Conservation (phyloP, 2,329 filamentous ascomycete genomes). For the Fusarium goolgardi region DNA sequence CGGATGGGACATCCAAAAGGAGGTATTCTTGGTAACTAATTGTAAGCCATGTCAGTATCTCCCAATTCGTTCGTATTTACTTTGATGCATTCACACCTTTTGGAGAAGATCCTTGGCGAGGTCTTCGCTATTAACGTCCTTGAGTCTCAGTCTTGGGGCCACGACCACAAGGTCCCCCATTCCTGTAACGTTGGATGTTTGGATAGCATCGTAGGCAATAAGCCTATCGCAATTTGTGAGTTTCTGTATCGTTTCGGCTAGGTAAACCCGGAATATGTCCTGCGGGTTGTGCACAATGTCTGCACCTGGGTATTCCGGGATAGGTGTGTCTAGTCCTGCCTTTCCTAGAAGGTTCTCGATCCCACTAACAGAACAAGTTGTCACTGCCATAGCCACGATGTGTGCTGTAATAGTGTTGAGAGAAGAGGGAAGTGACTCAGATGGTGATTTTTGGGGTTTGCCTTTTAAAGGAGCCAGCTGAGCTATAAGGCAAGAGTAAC, state of each 20-base stretch:
- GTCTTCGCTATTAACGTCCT: slow-evolving; percentile 23
- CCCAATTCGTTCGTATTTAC: not conserved
- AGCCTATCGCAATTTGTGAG: slow-evolving; percentile 37
- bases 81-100: slow-evolving; percentile 21
- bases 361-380: slow-evolving; percentile 39
- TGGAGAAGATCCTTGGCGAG: slow-evolving; percentile 38
- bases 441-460: not conserved
- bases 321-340: slow-evolving; percentile 39
- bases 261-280: slow-evolving; percentile 45
- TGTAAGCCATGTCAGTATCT: slow-evolving; percentile 5
- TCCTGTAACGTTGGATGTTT: slow-evolving; percentile 43
- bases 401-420: not conserved
- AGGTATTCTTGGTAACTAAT: slow-evolving; percentile 38
- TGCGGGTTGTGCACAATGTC: slow-evolving; percentile 44
- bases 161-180: slow-evolving; percentile 46
- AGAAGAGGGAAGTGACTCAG: not conserved
- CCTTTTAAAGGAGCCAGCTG: slow-evolving; percentile 1
- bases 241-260: slow-evolving; percentile 40
- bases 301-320: slow-evolving; percentile 39
- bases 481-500: not conserved
- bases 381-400: slow-evolving; percentile 41
- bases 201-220: slow-evolving; percentile 46
- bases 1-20: slow-evolving; percentile 40
- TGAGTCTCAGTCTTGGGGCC: slow-evolving; percentile 42
- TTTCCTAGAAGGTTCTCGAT: slow-evolving; percentile 38